Evolutionary conservation across 192 early-diverging fungal genomes (phyloP), one percentile per base, ranked within the genome.

Genomic region (Coemansia sp.): DNA sequence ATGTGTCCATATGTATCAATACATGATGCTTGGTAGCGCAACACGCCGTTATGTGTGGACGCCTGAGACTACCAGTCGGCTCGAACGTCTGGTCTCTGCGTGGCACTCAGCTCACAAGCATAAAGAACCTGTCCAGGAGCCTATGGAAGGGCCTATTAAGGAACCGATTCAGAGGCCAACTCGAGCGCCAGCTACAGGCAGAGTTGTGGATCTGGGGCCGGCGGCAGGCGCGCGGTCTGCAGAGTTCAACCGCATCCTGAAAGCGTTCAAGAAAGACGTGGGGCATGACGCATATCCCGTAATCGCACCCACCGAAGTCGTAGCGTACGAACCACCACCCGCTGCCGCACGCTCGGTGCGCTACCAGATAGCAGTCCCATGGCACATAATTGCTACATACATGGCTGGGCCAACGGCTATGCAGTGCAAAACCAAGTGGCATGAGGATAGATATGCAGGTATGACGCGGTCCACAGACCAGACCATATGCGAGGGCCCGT

Each of bases 361-460:
- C 32, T 8, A 35, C 32, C 32, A 35, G 9, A 35, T 35, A 7
- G 24, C 22, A 23, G 15, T 66, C 17, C 48, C 25, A 15, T 77
- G 75, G 75, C n/a, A 22, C 17, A 48, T 69, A 29, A 45, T 78
- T 11, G 58, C 75, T 24, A 35, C 60, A n/a, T 56, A 66, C 43
- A 72, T 78, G 70, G 23, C 29, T 14, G 43, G 60, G 4, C 70
- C 60, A 8, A 60, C 66, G 0, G 57, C 58, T 2, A 37, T 17
- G 9, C 75, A 78, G 60, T 78, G 75, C 63, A 22, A 25, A 35
- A 38, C 15, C 17, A 62, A 69, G 12, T 78, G 66, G 66, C 15
- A 12, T 45, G 22, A 5, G 55, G 14, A 49, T 4, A 35, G 32
- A 35, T 35, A 35, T 35, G 32, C 32, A 35, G 21, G 37, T n/a